Evolutionary conservation across 306 rosid species (phyloP).

Genomic region (Cicer chorassanicum): DNA sequence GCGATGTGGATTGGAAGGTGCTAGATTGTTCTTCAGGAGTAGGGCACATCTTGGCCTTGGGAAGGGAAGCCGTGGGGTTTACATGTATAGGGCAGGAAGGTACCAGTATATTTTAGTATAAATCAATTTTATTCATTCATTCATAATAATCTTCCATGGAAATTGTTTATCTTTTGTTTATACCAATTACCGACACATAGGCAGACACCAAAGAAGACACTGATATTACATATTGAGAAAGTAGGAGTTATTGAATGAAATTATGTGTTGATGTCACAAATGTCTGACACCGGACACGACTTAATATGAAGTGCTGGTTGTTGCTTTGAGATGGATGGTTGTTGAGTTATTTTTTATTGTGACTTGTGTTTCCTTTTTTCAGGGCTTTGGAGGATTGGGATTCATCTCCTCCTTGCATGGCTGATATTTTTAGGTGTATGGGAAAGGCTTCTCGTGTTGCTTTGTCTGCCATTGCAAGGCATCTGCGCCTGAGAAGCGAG

Average conservation of each 20-base stretch:
- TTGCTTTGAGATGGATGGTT: conserved; percentile 2
- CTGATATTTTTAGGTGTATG: conserved; percentile 90
- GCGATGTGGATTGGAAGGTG: conserved; percentile 88
- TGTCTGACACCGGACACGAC: too few relatives aligned
- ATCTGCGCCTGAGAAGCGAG: conserved; percentile 95
- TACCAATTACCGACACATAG: too few relatives aligned
- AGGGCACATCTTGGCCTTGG: conserved; percentile 67
- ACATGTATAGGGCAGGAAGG: conserved; percentile 97
- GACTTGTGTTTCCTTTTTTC: conserved; percentile 43
- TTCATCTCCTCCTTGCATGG: conserved; percentile 94
- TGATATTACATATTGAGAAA: too few relatives aligned
- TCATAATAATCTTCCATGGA: not conserved
- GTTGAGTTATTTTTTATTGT: conserved; percentile 27
- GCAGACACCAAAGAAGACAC: too few relatives aligned
- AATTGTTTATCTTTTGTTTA: not conserved
- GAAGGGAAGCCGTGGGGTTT: conserved; percentile 79
- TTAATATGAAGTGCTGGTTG: not conserved
- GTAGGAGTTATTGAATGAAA: too few relatives aligned
- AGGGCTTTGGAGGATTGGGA: conserved; percentile 97
- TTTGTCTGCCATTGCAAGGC: conserved; percentile 85
- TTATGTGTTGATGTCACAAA: too few relatives aligned
- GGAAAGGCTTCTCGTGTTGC: conserved; percentile 89
- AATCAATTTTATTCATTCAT: not conserved
- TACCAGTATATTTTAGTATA: conserved; percentile 26
- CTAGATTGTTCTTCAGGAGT: conserved; percentile 77